These are phyloP conservation scores for Eucalyptus sideroxylon DNA, from an alignment of 345 rosid genomes.

Conservation along the genomic window DNA sequence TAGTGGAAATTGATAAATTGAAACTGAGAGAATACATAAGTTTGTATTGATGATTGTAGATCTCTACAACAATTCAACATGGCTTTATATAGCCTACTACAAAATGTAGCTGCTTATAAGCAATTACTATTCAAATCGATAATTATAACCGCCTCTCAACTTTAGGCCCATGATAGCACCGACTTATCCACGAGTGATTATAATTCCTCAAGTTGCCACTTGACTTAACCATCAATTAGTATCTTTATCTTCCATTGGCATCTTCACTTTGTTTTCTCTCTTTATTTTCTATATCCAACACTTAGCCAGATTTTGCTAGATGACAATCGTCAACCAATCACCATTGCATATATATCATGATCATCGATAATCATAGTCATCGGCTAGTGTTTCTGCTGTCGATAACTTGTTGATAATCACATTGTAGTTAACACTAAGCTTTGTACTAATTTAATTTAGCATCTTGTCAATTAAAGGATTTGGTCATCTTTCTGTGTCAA, in stretches of 20 bases:
- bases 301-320: background rate
- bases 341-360: background rate
- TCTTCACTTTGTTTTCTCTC: background rate
- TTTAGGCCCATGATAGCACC: background rate
- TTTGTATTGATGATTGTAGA: background rate
- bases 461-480: background rate
- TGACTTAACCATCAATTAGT: background rate
- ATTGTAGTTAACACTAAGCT: background rate
- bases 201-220: background rate
- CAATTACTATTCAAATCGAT: background rate
- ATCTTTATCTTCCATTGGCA: background rate
- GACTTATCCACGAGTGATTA: background rate
- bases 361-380: background rate
- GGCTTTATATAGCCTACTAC: background rate
- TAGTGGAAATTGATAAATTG: background rate
- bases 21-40: background rate
- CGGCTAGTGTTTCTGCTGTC: rapidly evolving
- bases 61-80: background rate
- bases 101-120: background rate
- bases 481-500: background rate
- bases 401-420: background rate
- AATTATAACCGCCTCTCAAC: background rate
- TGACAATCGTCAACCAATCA: background rate
- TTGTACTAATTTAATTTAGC: background rate
- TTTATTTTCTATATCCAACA: background rate